Conservation (phyloP, 345 rosid genomes). For the Murraya koenigii region DNA sequence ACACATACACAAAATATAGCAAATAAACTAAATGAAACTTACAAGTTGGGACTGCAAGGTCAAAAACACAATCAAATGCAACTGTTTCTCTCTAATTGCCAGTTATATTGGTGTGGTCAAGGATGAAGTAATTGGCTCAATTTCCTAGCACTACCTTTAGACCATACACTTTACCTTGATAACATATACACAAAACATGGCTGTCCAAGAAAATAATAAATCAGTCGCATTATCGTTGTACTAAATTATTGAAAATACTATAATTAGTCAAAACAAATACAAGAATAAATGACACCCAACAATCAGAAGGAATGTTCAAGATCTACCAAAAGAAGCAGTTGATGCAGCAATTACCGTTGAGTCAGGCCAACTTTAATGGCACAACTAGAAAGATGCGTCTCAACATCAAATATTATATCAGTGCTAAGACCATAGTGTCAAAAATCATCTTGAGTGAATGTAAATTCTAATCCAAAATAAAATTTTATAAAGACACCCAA, state of each 20-base stretch:
- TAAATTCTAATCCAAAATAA: not conserved
- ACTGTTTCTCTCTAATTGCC: not conserved
- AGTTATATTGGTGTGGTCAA: not conserved
- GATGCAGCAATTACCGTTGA: not conserved
- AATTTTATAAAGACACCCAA: not conserved
- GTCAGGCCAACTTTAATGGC: not conserved
- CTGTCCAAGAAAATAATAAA: not conserved
- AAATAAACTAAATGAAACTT: not conserved
- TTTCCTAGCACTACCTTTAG: not conserved
- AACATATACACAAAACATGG: not conserved
- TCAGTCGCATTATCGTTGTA: not conserved
- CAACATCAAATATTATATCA: not conserved
- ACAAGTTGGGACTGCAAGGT: no score
- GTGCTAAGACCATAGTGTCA: not conserved
- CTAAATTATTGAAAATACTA: not conserved
- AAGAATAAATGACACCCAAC: not conserved
- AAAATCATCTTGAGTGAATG: not conserved
- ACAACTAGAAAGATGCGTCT: not conserved
- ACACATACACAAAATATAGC: not conserved
- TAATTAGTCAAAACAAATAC: not conserved
- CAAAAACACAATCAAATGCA: not conserved
- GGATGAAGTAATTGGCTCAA: not conserved
- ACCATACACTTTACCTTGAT: not conserved
- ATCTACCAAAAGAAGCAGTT: not conserved
- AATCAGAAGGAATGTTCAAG: not conserved